These are phyloP conservation scores for Suhomyces ambrosiae DNA, from an alignment of 1,139 yeast genomes.

Conservation along the genomic window DNA sequence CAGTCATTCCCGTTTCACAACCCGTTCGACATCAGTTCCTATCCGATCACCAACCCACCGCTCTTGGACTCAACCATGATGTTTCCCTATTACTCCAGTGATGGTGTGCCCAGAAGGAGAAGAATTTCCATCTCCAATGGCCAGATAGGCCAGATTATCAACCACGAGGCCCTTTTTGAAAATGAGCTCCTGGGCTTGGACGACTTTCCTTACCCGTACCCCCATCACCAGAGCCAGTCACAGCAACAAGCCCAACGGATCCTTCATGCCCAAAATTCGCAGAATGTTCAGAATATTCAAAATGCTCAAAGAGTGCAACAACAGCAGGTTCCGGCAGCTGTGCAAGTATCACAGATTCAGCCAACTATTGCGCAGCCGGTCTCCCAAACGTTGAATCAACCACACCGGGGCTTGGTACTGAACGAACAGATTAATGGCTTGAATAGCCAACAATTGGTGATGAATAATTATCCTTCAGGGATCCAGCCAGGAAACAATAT, in stretches of 20 bases:
- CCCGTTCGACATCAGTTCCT: constrained; percentile 47
- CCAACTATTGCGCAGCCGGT: background rate
- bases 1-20: constrained; percentile 28
- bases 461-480: constrained; percentile 7
- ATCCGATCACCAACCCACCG: constrained; percentile 69
- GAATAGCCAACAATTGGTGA: constrained; percentile 3
- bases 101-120: constrained; percentile 56
- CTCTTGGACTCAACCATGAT: constrained; percentile 58
- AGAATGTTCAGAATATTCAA: background rate
- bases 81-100: constrained; percentile 39
- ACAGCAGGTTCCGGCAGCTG: constrained; percentile 4
- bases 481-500: background rate
- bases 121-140: constrained; percentile 76
- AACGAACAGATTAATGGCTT: constrained; percentile 3
- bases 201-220: constrained; percentile 13
- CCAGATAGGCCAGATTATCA: constrained; percentile 70
- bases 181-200: constrained; percentile 23
- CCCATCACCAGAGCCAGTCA: background rate
- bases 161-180: constrained; percentile 46
- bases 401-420: background rate
- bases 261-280: background rate
- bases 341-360: no score
- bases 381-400: background rate
- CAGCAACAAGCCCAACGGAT: background rate
- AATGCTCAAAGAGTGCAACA: background rate